Conservation (phyloP, 192 early-diverging fungal species). For the Pilaira anomala region DNA sequence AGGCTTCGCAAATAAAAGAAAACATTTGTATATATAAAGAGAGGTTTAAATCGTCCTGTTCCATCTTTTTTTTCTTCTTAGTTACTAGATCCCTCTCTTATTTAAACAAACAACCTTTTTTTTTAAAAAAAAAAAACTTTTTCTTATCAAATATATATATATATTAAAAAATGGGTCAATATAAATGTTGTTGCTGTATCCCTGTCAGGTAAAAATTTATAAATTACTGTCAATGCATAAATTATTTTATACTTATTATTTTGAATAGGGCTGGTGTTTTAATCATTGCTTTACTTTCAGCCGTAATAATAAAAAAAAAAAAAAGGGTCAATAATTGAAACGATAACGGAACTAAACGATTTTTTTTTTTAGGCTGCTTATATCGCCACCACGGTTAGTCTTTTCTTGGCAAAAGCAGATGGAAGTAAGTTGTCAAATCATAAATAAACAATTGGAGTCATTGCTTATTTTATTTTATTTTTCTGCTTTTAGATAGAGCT, state of each 20-base stretch:
- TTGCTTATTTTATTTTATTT: neutral
- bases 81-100: neutral
- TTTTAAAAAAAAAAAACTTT: no score
- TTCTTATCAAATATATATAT: neutral
- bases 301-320: constrained; percentile 1
- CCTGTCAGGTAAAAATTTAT: constrained; percentile 16
- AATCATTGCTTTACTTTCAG: constrained; percentile 19
- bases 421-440: neutral
- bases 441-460: neutral
- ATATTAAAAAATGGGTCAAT: constrained; percentile 13
- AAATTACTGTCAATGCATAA: neutral
- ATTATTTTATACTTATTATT: neutral
- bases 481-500: neutral
- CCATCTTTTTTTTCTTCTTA: constrained; percentile 5
- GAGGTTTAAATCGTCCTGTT: no score
- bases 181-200: constrained; percentile 26
- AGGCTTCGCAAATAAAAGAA: neutral
- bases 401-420: neutral
- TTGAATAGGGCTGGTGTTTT: constrained; percentile 25
- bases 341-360: neutral
- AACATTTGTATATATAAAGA: neutral
- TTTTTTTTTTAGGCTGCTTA: constrained; percentile 8
- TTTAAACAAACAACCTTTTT: neutral
- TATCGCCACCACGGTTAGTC: neutral
- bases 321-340: neutral